Base-by-base conservation (phyloP, 805 yeast genomes). In the Blastobotrys chiropterorum region DNA sequence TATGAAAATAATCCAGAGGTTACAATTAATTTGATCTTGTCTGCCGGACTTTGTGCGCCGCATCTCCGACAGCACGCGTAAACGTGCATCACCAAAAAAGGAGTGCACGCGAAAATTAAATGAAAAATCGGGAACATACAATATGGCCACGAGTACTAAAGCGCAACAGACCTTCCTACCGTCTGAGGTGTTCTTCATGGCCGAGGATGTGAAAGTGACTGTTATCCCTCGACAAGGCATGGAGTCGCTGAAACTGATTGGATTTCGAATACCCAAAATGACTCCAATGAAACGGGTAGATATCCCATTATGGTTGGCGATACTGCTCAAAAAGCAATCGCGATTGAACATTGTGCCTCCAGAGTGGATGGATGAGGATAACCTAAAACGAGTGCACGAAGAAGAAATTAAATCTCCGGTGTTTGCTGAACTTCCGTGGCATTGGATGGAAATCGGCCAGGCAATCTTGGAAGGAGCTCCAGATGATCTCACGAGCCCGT, bases 281-380 rank as follows among this genome's bases (percentile, higher is more conserved):
- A 67, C 78, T 44, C 88, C 95, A 0, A 75, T 86, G 78, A 77
- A 84, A 54, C 75, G 90, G 49, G 78, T 76, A 16, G 72, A 78
- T 46, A 81, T 94, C 0, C 95, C 97, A 0, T 56, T 92, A 1
- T 94, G 98, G 98, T 72, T 87, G 17, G 98, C 97, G 0, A 64
- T 90, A 5, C 70, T 90, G 17, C 71, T 94, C 47, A 89, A 88
- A 62, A 81, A 83, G 46, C 98, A 94, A 66, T 84, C 82, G 46
- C 84, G 90, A 61, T 89, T 97, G 67, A 85, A 83, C 56, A 81
- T 94, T 2, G 82, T 88, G 6, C 84, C 90, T 13, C 99, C 99
- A 0, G 75, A 72, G 0, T 94, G 99, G 99, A 73, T 94, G 7
- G 77, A 76, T 7, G 67, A 78, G 46, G 71, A 72, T 16, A 72